These are phyloP conservation scores for Pisolithus microcarpus DNA, from an alignment of 768 basidiomycete genomes.

Conservation along the genomic window DNA sequence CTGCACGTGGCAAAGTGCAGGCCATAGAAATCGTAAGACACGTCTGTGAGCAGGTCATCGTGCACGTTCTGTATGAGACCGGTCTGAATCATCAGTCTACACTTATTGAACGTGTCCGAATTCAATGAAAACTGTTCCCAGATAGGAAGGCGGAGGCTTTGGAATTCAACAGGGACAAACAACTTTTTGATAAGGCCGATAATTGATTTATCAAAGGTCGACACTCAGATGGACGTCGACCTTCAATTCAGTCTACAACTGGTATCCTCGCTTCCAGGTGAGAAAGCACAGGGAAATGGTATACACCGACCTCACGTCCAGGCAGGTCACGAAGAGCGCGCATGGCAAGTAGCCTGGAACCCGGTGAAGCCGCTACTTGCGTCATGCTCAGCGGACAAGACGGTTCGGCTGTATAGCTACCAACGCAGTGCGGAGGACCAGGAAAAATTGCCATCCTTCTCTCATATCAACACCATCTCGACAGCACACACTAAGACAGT, in stretches of 20 bases:
- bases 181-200: slow-evolving; percentile 12
- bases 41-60: slow-evolving; percentile 76
- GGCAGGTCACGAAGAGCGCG: slow-evolving; percentile 72
- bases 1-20: slow-evolving; percentile 72
- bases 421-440: slow-evolving; percentile 17
- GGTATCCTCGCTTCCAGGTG: slow-evolving; percentile 21
- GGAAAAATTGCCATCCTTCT: slow-evolving; percentile 34
- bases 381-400: slow-evolving; percentile 92
- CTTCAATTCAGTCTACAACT: slow-evolving; percentile 15
- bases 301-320: neutral
- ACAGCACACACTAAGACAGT: slow-evolving; percentile 89
- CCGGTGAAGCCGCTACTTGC: slow-evolving; percentile 74
- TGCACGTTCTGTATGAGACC: slow-evolving; percentile 75
- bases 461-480: slow-evolving; percentile 55
- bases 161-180: slow-evolving; percentile 21
- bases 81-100: slow-evolving; percentile 61
- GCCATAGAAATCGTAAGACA: slow-evolving; percentile 89
- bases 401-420: slow-evolving; percentile 81
- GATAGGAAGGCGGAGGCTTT: slow-evolving; percentile 10
- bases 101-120: neutral
- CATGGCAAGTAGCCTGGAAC: slow-evolving; percentile 89
- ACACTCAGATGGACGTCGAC: slow-evolving; percentile 12
- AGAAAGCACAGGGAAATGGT: neutral
- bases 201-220: neutral
- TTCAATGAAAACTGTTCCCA: neutral